A percentile compares a stretch with the other conserved stretches of the same genome.
Conservation (phyloP, 768 basidiomycete genomes). For the Clavulina sp. region DNA sequence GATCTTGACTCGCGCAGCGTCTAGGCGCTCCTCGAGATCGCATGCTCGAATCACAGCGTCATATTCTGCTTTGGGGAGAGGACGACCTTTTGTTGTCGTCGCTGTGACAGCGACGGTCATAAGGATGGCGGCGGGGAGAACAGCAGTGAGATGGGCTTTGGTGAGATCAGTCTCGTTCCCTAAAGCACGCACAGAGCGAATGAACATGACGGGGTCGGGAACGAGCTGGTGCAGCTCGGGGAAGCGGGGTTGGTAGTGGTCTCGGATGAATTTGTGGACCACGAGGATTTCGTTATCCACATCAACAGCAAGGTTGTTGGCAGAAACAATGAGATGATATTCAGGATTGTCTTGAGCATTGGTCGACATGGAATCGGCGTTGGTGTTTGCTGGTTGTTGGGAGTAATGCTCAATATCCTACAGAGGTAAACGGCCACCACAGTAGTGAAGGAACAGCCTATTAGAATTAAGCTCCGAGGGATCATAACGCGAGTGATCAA, state of each 20-base stretch:
- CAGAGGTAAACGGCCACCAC: not conserved
- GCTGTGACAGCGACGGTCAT: conserved; percentile 96
- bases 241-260: conserved; percentile 89
- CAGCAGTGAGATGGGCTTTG: conserved; percentile 60
- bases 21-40: conserved; percentile 72
- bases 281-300: conserved; percentile 95
- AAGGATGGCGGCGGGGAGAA: conserved; percentile 76
- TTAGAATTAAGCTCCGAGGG: not conserved
- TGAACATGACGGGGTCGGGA: conserved; percentile 79
- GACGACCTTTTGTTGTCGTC: conserved; percentile 70
- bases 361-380: conserved; percentile 57
- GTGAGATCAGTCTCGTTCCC: conserved; percentile 85
- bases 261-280: conserved; percentile 98
- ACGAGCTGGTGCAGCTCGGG: conserved; percentile 95
- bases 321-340: conserved; percentile 89
- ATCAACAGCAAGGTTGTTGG: conserved; percentile 95
- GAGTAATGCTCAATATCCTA: conserved; percentile 87
- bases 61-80: conserved; percentile 57
- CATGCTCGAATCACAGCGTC: conserved; percentile 67
- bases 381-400: conserved; percentile 52
- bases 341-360: conserved; percentile 85
- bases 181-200: conserved; percentile 73
- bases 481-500: conserved; percentile 1
- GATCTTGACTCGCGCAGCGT: conserved; percentile 87
- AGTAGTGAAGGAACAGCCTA: not conserved